These are phyloP conservation scores for Cyclospora cayetanensis DNA, from an alignment of 169 alveolate species.

Conservation along the genomic window DNA sequence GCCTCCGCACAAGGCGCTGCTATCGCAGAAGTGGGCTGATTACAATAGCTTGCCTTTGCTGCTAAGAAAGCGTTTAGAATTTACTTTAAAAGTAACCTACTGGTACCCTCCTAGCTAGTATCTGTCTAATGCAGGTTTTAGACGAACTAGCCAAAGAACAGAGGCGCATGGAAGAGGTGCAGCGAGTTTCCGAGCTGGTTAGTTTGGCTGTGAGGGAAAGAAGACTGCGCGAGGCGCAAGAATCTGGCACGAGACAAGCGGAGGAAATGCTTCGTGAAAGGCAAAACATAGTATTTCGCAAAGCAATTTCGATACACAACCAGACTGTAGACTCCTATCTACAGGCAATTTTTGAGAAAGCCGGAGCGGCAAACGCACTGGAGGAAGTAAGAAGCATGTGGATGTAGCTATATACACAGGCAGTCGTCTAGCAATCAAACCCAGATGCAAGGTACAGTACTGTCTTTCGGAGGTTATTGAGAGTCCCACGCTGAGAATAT, in stretches of 20 bases:
- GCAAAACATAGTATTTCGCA: slow-evolving; percentile 89
- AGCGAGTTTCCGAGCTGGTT: slow-evolving; percentile 90
- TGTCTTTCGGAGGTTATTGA: background rate
- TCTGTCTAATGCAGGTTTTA: slow-evolving; percentile 81
- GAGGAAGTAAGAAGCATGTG: slow-evolving; percentile 23
- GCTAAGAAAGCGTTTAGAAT: slow-evolving; percentile 9
- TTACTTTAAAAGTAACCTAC: slow-evolving; percentile 72
- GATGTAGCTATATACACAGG: background rate
- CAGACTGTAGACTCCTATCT: slow-evolving; percentile 93
- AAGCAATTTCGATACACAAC: slow-evolving; percentile 90
- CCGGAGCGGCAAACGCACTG: slow-evolving; percentile 58
- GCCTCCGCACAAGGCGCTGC: slow-evolving; percentile 66
- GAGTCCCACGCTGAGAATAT: background rate
- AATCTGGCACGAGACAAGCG: slow-evolving; percentile 95
- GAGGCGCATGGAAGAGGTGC: slow-evolving; percentile 75
- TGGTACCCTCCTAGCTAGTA: slow-evolving; percentile 76
- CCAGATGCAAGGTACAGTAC: background rate
- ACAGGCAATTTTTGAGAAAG: slow-evolving; percentile 79
- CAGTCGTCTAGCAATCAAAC: background rate
- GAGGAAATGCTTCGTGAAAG: slow-evolving; percentile 92
- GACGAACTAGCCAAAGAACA: slow-evolving; percentile 93
- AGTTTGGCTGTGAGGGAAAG: slow-evolving; percentile 94
- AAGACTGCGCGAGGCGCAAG: slow-evolving; percentile 93
- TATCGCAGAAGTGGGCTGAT: slow-evolving; percentile 38
- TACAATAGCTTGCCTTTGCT: background rate